A percentile compares a stretch with the other conserved stretches of the same genome.
These are phyloP conservation scores for Apiospora rasikravindrae DNA, from an alignment of 2,329 filamentous ascomycete genomes.

Conservation along the genomic window DNA sequence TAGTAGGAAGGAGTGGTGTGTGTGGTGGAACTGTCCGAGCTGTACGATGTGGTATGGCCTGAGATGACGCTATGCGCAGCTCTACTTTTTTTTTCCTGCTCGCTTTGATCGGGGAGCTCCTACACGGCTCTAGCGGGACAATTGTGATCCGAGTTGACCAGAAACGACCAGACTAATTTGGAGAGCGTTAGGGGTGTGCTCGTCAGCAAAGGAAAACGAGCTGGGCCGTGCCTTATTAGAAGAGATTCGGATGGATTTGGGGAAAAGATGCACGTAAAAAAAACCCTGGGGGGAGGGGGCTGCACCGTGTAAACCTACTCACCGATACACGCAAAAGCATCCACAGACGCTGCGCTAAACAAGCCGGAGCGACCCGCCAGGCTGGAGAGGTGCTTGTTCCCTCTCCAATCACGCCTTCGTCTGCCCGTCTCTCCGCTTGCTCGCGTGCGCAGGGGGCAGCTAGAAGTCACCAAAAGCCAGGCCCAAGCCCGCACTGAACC, in stretches of 20 bases:
- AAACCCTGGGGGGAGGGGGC: no score
- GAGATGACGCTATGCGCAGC: slow-evolving; percentile 9
- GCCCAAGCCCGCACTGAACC: slow-evolving; percentile 1
- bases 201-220: neutral
- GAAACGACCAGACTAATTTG: slow-evolving; percentile 2
- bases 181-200: neutral
- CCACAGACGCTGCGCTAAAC: neutral
- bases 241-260: neutral
- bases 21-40: slow-evolving; percentile 11
- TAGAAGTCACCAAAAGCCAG: neutral
- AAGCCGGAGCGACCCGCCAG: slow-evolving; percentile 6
- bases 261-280: neutral
- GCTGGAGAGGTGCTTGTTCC: neutral
- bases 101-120: slow-evolving; percentile 9
- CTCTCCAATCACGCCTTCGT: neutral
- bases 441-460: neutral
- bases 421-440: slow-evolving; percentile 4
- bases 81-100: slow-evolving; percentile 1
- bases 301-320: neutral
- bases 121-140: slow-evolving; percentile 6
- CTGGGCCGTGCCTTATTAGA: neutral
- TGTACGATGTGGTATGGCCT: neutral
- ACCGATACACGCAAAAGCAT: neutral
- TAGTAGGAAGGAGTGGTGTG: slow-evolving; percentile 14
- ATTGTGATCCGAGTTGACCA: neutral